A percentile compares a stretch with the other conserved stretches of the same genome.
These are phyloP conservation scores for Euphorbia celastroides DNA, from an alignment of 441 rosid species.

Conservation along the genomic window DNA sequence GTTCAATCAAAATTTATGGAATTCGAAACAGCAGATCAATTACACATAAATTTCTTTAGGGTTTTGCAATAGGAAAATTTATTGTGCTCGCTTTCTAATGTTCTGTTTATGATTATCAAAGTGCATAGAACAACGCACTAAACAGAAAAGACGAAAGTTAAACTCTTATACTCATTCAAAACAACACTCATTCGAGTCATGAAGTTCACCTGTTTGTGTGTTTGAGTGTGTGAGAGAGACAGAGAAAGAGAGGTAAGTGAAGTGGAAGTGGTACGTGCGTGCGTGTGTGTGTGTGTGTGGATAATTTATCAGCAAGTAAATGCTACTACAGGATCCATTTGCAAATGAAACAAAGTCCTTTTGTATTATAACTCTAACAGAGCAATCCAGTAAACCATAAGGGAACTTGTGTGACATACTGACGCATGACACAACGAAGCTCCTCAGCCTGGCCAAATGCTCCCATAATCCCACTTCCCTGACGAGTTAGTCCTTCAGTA, in stretches of 20 bases:
- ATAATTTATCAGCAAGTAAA: background rate
- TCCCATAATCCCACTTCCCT: constrained; percentile 98
- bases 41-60: background rate
- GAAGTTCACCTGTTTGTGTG: background rate
- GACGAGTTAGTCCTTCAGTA: constrained; percentile 91
- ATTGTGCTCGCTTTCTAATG: too few species aligned
- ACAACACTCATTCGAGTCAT: constrained; percentile 7
- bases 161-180: background rate
- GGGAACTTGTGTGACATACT: constrained; percentile 48
- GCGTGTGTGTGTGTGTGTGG: too few species aligned
- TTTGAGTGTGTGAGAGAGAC: too few species aligned
- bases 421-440: constrained; percentile 98
- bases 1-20: background rate
- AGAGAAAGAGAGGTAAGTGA: too few species aligned
- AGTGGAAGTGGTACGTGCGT: too few species aligned
- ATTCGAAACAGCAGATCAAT: background rate
- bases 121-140: too few species aligned
- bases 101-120: too few species aligned
- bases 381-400: background rate
- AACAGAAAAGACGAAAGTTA: background rate
- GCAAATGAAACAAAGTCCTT: background rate
- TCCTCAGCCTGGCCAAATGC: constrained; percentile 97
- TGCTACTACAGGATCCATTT: background rate
- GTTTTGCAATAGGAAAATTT: too few species aligned
- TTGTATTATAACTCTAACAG: background rate